Conservation (phyloP, 169 alveolate genomes). For the Theileria parva region DNA sequence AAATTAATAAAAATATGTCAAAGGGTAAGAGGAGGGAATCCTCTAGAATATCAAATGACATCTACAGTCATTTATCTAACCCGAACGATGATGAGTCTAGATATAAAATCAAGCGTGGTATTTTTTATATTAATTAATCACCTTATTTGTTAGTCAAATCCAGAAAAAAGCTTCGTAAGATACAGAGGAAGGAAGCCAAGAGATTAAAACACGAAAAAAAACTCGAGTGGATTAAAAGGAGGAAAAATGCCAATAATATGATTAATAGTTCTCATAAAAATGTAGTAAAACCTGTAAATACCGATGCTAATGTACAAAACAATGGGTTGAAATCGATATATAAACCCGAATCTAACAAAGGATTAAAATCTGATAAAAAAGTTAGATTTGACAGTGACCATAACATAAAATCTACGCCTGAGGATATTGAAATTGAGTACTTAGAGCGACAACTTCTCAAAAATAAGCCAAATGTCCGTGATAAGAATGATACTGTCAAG, state of each 20-base stretch:
- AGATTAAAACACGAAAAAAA: constrained; percentile 56
- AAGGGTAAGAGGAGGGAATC: neutral
- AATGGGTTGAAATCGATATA: neutral
- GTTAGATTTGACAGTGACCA: constrained; percentile 22
- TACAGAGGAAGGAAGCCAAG: constrained; percentile 62
- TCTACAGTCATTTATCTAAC: constrained; percentile 6
- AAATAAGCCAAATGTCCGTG: constrained; percentile 26
- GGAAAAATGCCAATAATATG: neutral
- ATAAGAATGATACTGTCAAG: neutral
- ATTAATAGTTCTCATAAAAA: neutral
- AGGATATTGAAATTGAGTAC: constrained; percentile 54
- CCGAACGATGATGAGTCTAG: constrained; percentile 27
- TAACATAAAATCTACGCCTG: constrained; percentile 3
- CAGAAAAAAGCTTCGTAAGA: constrained; percentile 55
- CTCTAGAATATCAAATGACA: constrained; percentile 11
- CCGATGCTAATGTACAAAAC: neutral
- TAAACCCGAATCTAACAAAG: neutral
- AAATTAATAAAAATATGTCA: neutral
- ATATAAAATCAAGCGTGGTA: constrained; percentile 13
- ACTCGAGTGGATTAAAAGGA: constrained; percentile 63
- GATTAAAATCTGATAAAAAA: constrained; percentile 8
- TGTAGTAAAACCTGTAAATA: constrained; percentile 1
- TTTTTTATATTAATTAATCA: neutral
- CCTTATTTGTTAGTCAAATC: constrained; percentile 27
- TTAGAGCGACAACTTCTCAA: constrained; percentile 33